Conservation (phyloP, 352 stramenopile species). For the Globisporangium cystogenes region DNA sequence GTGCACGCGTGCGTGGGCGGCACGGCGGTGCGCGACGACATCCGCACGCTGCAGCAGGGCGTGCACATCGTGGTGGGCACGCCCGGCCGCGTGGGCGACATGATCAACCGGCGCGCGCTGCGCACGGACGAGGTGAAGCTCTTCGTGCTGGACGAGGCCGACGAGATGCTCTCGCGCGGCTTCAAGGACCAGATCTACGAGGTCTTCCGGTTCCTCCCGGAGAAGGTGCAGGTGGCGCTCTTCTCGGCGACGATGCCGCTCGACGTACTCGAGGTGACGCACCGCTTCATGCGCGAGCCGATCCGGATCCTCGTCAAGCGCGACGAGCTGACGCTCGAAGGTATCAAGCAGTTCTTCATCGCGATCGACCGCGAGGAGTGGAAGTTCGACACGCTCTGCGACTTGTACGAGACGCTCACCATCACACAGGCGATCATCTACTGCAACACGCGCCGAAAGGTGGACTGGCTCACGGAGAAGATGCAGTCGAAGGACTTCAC, state of each 20-base stretch:
- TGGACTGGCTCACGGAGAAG: conserved; percentile 99
- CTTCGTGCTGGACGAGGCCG: conserved; percentile 99
- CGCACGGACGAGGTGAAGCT: conserved; percentile 94
- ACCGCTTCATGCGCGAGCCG: conserved; percentile 98
- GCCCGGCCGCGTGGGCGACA: conserved; percentile 98
- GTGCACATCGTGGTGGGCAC: conserved; percentile 99
- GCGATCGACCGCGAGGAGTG: conserved; percentile 98
- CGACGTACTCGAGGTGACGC: conserved; percentile 98
- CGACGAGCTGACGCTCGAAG: conserved; percentile 99
- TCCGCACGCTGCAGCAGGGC: conserved; percentile 96
- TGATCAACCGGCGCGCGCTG: conserved; percentile 98
- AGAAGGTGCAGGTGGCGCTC: conserved; percentile 97
- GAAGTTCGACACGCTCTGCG: conserved; percentile 99
- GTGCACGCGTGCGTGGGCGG: conserved; percentile 98
- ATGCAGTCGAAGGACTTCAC: conserved; percentile 99
- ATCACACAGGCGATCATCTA: conserved; percentile 99
- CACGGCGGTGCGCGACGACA: conserved; percentile 98
- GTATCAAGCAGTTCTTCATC: conserved; percentile 99
- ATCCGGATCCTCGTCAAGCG: conserved; percentile 99
- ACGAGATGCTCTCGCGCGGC: conserved; percentile 99
- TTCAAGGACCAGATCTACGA: conserved; percentile 99
- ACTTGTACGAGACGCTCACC: conserved; percentile 99
- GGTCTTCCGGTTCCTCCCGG: conserved; percentile 98
- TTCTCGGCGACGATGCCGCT: conserved; percentile 99
- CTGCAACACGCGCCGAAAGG: conserved; percentile 99